Conservation (phyloP, 2,329 filamentous ascomycete genomes). For the Alternaria panax region DNA sequence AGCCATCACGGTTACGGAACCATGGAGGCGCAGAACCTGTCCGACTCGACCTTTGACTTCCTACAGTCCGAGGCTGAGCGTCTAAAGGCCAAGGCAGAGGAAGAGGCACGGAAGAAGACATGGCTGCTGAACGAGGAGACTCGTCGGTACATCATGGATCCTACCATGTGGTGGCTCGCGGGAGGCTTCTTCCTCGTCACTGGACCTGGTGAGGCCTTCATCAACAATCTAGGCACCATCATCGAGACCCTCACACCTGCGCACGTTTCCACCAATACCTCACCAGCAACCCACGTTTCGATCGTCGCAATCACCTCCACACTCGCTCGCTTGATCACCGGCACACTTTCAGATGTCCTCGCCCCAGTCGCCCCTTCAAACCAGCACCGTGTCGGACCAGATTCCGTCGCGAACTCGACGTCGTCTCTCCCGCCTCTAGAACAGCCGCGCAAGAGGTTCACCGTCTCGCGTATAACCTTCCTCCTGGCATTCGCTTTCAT, state of each 20-base stretch:
- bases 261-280: slow-evolving; percentile 64
- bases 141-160: slow-evolving; percentile 80
- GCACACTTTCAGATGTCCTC: slow-evolving; percentile 85
- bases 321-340: slow-evolving; percentile 85
- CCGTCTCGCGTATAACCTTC: slow-evolving; percentile 80
- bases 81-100: slow-evolving; percentile 56
- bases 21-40: slow-evolving; percentile 57
- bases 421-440: slow-evolving; percentile 42
- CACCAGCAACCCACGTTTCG: slow-evolving; percentile 87
- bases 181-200: slow-evolving; percentile 91
- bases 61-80: slow-evolving; percentile 56
- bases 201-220: slow-evolving; percentile 95
- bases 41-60: slow-evolving; percentile 57
- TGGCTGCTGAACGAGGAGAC: slow-evolving; percentile 94
- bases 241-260: slow-evolving; percentile 80
- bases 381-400: slow-evolving; percentile 62
- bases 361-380: slow-evolving; percentile 64
- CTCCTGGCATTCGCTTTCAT: slow-evolving; percentile 83
- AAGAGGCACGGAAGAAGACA: slow-evolving; percentile 77
- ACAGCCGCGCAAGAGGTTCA: slow-evolving; percentile 51
- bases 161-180: slow-evolving; percentile 95
- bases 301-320: slow-evolving; percentile 92
- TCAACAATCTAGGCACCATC: slow-evolving; percentile 95
- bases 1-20: slow-evolving; percentile 69
- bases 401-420: slow-evolving; percentile 53